phyloP scores from a whole-genome alignment of 768 basidiomycete species.

The Trametes coccinea region DNA sequence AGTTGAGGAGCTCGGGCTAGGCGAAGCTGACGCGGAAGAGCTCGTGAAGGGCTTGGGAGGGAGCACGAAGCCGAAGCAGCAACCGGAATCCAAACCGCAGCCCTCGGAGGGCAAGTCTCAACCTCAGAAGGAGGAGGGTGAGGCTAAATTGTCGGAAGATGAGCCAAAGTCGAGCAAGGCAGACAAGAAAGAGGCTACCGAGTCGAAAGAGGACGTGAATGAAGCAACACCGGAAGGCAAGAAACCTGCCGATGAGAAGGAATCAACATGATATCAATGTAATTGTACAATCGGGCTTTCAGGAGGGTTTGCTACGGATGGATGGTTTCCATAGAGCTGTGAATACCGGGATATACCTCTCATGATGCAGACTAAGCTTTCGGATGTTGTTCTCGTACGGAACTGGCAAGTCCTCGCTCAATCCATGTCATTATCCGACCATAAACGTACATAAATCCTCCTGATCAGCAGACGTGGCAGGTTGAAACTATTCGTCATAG shows the following conservation, averaged over 20 bases:
- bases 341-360: not conserved
- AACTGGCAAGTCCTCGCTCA: too few relatives aligned
- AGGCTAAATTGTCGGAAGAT: not conserved
- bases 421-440: not conserved
- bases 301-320: not conserved
- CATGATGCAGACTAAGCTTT: not conserved
- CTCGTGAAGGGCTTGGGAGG: conserved; percentile 60
- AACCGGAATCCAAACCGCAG: conserved; percentile 14
- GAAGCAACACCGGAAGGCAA: too few relatives aligned
- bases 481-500: not conserved
- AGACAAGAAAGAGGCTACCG: conserved; percentile 8
- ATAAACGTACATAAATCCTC: conserved; percentile 6
- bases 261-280: not conserved
- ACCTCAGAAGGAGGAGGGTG: conserved; percentile 3
- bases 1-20: conserved; percentile 74
- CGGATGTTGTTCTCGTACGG: too few relatives aligned
- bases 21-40: conserved; percentile 74
- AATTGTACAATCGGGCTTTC: not conserved
- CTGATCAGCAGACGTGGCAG: not conserved
- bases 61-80: conserved; percentile 10
- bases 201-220: conserved; percentile 14
- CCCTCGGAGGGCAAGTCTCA: not conserved
- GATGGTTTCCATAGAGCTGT: not conserved
- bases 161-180: conserved; percentile 9
- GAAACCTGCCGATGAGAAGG: conserved; percentile 6